A percentile compares a stretch with the other conserved stretches of the same genome.
Evolutionary conservation across 2,329 filamentous ascomycete species (phyloP).

Genomic region (Dactylella cylindrospora): DNA sequence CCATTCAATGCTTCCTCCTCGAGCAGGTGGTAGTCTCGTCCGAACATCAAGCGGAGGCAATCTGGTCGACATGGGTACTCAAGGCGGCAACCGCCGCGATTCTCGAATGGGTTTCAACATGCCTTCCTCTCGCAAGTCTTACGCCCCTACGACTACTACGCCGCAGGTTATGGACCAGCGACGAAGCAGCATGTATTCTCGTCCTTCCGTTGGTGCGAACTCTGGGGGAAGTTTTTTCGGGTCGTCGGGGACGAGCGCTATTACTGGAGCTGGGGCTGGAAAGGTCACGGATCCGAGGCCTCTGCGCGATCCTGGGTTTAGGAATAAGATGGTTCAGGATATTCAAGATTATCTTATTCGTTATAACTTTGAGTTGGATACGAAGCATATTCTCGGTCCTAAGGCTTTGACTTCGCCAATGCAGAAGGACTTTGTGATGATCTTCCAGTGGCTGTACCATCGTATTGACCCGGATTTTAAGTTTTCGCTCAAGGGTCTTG

Average conservation of each 20-base stretch:
- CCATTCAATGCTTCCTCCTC: constrained; percentile 41
- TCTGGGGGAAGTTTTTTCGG: constrained; percentile 82
- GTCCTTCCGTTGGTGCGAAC: constrained; percentile 68
- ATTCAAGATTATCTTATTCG: constrained; percentile 87
- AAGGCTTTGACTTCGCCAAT: constrained; percentile 93
- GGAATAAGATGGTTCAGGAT: constrained; percentile 81
- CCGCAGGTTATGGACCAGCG: constrained; percentile 60
- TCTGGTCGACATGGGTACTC: constrained; percentile 74
- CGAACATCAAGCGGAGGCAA: constrained; percentile 81
- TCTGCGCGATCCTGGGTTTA: constrained; percentile 76
- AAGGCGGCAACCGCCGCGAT: constrained; percentile 74
- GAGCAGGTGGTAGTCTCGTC: constrained; percentile 35
- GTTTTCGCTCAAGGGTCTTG: constrained; percentile 84
- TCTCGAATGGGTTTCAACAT: constrained; percentile 62
- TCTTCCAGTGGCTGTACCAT: constrained; percentile 98
- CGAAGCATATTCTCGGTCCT: constrained; percentile 88
- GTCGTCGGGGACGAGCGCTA: constrained; percentile 72
- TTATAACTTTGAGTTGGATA: constrained; percentile 96
- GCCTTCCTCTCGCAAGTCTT: constrained; percentile 69
- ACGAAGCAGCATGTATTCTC: constrained; percentile 80
- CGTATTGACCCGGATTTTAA: constrained; percentile 91
- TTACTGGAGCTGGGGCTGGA: constrained; percentile 56
- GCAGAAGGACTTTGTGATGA: constrained; percentile 95
- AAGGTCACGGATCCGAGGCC: constrained; percentile 73
- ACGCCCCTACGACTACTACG: constrained; percentile 63